Evolutionary conservation across 495 filamentous ascomycete species (phyloP).

Genomic region (Aspergillus heteromorphus): DNA sequence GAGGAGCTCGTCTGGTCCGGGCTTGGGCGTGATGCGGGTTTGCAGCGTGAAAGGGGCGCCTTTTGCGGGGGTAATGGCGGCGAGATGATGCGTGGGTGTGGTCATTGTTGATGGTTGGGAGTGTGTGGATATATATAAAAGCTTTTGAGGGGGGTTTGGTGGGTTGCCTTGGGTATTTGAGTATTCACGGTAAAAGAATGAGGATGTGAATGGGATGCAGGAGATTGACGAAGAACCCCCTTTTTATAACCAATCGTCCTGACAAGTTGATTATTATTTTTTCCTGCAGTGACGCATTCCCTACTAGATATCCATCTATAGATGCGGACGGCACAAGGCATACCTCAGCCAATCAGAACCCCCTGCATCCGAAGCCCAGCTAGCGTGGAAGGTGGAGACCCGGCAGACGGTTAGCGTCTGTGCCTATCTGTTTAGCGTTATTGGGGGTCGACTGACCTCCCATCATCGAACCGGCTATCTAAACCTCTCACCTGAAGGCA

Average conservation of each 20-base stretch:
- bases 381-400: slow-evolving; percentile 19
- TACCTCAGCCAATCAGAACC: slow-evolving; percentile 24
- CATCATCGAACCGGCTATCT: too few relatives aligned
- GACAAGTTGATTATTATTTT: neutral
- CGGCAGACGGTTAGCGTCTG: slow-evolving; percentile 19
- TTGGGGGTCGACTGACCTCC: too few relatives aligned
- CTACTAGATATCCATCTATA: too few relatives aligned
- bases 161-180: too few relatives aligned
- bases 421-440: neutral
- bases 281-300: neutral
- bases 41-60: slow-evolving; percentile 30
- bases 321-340: neutral
- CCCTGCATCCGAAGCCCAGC: slow-evolving; percentile 18
- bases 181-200: too few relatives aligned
- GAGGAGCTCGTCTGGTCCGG: slow-evolving; percentile 45
- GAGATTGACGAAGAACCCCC: slow-evolving; percentile 5
- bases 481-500: slow-evolving; percentile 14
- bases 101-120: slow-evolving; percentile 20
- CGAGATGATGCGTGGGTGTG: slow-evolving; percentile 40
- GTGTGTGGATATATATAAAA: too few relatives aligned
- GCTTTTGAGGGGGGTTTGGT: neutral
- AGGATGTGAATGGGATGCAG: neutral
- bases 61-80: slow-evolving; percentile 31
- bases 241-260: slow-evolving; percentile 15
- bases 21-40: slow-evolving; percentile 31